A percentile compares a stretch with the other conserved stretches of the same genome.
These are phyloP conservation scores for Scolecobasidium constrictum DNA, from an alignment of 2,329 filamentous ascomycete genomes.

Conservation along the genomic window DNA sequence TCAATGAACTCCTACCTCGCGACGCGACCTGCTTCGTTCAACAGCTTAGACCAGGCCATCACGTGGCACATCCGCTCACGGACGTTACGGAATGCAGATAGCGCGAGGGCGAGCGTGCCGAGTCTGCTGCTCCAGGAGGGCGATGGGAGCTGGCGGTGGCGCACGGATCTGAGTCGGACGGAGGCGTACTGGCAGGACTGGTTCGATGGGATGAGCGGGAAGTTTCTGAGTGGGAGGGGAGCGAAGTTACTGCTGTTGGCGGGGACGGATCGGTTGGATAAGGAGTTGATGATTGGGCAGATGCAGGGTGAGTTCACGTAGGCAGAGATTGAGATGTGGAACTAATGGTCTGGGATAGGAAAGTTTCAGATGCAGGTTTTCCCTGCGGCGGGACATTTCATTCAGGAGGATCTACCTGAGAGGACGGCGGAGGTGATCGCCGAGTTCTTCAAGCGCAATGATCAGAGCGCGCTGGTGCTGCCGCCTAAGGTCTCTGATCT, in stretches of 20 bases:
- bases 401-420: constrained; percentile 89
- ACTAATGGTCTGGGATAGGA: no score
- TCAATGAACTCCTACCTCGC: constrained; percentile 90
- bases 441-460: constrained; percentile 88
- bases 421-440: constrained; percentile 77
- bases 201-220: constrained; percentile 79
- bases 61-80: constrained; percentile 90
- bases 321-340: no score
- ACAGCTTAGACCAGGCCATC: constrained; percentile 67
- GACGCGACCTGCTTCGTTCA: constrained; percentile 67
- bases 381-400: constrained; percentile 89
- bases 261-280: constrained; percentile 82
- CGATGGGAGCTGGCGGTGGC: constrained; percentile 58
- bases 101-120: constrained; percentile 82
- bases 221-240: constrained; percentile 71
- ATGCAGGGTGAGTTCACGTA: constrained; percentile 83
- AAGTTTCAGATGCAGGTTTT: constrained; percentile 96
- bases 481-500: constrained; percentile 70
- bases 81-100: constrained; percentile 71
- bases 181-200: constrained; percentile 90
- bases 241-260: constrained; percentile 80
- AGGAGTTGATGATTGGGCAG: constrained; percentile 86
- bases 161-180: constrained; percentile 72
- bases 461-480: constrained; percentile 71
- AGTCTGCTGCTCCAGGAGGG: constrained; percentile 49